A percentile compares a stretch with the other conserved stretches of the same genome.
Evolutionary conservation across 352 stramenopile genomes (phyloP).

Genomic region (Pythium utonaiense): DNA sequence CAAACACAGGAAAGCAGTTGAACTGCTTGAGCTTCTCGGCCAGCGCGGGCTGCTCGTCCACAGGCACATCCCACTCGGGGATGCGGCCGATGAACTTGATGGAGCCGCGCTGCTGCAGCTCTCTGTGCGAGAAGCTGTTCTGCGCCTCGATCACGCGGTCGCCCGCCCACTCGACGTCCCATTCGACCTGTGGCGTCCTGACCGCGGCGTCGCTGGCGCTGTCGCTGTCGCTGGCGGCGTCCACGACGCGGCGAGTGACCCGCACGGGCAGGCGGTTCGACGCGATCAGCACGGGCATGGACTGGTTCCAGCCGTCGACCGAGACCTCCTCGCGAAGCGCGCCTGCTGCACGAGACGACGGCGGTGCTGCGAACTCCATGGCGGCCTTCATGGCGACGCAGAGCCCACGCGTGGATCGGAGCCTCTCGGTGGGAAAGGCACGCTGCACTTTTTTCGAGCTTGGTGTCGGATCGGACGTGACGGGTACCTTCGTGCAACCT

Average conservation of each 20-base stretch:
- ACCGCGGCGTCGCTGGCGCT: not conserved
- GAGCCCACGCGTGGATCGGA: not conserved
- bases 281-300: constrained; percentile 69
- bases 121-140: constrained; percentile 71
- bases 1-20: constrained; percentile 70
- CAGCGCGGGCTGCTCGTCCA: constrained; percentile 48
- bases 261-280: constrained; percentile 65
- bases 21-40: constrained; percentile 44
- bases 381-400: constrained; percentile 13
- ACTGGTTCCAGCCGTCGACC: constrained; percentile 43
- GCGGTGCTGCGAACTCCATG: constrained; percentile 14
- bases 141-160: constrained; percentile 73
- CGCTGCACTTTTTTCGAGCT: not conserved
- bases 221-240: not conserved
- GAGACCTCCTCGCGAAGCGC: constrained; percentile 3
- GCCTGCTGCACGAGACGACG: not conserved
- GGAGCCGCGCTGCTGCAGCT: constrained; percentile 57
- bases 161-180: constrained; percentile 62
- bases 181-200: constrained; percentile 24
- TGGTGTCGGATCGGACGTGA: not conserved
- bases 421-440: constrained; percentile 11
- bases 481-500: constrained; percentile 21
- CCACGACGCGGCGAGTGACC: constrained; percentile 18
- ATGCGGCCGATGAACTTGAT: constrained; percentile 76
- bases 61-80: constrained; percentile 43